Conservation (phyloP, 352 stramenopile species). For the Blastocystis sp. region DNA sequence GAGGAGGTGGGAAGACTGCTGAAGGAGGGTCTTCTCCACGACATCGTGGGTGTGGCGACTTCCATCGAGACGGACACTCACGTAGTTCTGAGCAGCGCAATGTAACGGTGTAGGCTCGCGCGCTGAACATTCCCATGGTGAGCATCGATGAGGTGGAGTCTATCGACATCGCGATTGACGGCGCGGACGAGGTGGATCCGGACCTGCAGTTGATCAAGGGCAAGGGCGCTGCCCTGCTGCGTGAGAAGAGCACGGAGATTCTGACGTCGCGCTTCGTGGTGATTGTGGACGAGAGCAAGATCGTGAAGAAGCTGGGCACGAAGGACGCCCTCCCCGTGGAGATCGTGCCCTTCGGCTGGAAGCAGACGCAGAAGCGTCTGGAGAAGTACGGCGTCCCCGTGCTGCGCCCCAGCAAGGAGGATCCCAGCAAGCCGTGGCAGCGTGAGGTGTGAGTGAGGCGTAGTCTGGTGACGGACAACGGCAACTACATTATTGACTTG, state of each 20-base stretch:
- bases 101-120: constrained; percentile 25
- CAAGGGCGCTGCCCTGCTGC: constrained; percentile 28
- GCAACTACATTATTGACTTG: constrained; percentile 51
- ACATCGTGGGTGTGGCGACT: constrained; percentile 71
- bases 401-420: neutral
- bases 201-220: constrained; percentile 47
- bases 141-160: constrained; percentile 62
- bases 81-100: neutral
- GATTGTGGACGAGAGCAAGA: constrained; percentile 57
- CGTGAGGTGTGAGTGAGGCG: neutral
- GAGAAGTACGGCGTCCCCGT: neutral
- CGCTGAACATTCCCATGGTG: constrained; percentile 70
- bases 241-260: constrained; percentile 55
- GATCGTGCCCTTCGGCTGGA: constrained; percentile 26
- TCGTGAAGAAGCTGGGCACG: constrained; percentile 1
- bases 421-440: constrained; percentile 20
- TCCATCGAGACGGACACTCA: constrained; percentile 57
- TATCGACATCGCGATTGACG: constrained; percentile 71
- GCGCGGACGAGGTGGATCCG: constrained; percentile 70
- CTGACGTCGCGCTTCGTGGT: constrained; percentile 36
- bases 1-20: constrained; percentile 69
- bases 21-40: constrained; percentile 54
- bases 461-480: constrained; percentile 51
- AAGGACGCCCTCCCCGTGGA: constrained; percentile 41
- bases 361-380: constrained; percentile 25